phyloP scores from a whole-genome alignment of 352 stramenopile species.

The Phytopythium mirpurense region DNA sequence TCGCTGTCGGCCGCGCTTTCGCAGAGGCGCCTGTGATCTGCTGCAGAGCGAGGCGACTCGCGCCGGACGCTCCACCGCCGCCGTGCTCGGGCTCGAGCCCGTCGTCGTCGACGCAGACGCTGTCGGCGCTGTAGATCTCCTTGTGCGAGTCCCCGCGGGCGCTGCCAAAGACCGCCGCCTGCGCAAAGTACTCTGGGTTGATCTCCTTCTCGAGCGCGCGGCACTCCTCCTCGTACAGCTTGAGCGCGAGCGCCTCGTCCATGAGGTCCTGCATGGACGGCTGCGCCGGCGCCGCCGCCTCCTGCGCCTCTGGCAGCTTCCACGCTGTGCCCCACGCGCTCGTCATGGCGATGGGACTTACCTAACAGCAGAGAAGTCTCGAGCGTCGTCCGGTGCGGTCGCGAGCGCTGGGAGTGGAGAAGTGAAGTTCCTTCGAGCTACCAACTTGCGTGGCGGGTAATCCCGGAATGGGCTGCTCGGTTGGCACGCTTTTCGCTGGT shows the following conservation, averaged over 20 bases:
- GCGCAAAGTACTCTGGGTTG: slow-evolving; percentile 25
- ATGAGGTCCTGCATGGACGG: slow-evolving; percentile 60
- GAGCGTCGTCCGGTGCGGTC: too few species aligned
- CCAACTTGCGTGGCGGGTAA: slow-evolving; percentile 1
- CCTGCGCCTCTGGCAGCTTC: slow-evolving; percentile 14
- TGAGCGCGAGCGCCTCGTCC: slow-evolving; percentile 58
- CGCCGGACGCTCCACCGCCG: background rate
- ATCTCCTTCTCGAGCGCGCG: slow-evolving; percentile 29
- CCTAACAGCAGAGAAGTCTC: too few species aligned
- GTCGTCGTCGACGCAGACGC: slow-evolving; percentile 15
- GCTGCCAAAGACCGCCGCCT: slow-evolving; percentile 31
- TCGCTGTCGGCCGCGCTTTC: slow-evolving; percentile 5
- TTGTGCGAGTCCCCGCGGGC: slow-evolving; percentile 24
- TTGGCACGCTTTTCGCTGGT: background rate
- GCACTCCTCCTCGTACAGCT: slow-evolving; percentile 61
- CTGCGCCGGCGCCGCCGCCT: slow-evolving; percentile 14
- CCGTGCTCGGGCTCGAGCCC: background rate
- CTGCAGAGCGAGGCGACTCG: background rate
- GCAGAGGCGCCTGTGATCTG: background rate
- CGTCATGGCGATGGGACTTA: background rate
- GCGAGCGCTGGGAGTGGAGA: background rate
- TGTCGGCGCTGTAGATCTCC: slow-evolving; percentile 38
- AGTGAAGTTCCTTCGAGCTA: too few species aligned
- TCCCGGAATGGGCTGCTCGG: background rate
- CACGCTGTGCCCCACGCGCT: background rate